Conservation (phyloP, 2,329 filamentous ascomycete genomes). For the Fusarium euwallaceae region DNA sequence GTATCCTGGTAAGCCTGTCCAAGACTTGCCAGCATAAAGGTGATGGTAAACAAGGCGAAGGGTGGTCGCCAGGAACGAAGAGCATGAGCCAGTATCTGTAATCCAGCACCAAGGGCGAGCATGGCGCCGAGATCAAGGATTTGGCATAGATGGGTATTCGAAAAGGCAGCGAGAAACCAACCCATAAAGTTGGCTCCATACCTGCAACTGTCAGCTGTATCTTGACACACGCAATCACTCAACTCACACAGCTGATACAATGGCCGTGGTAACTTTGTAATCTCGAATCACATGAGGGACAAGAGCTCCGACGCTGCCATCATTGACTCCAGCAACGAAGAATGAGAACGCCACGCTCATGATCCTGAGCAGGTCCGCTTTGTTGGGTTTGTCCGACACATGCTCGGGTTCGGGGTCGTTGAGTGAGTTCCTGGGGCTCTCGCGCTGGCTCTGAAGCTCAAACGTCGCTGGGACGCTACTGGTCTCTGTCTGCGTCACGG, state of each 20-base stretch:
- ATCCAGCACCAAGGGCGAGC: constrained; percentile 65
- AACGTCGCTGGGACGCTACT: not conserved
- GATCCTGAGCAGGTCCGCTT: constrained; percentile 58
- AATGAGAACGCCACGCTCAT: constrained; percentile 71
- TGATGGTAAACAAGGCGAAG: constrained; percentile 68
- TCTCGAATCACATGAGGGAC: constrained; percentile 72
- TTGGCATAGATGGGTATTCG: constrained; percentile 66
- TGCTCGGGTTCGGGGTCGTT: not conserved
- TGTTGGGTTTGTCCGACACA: constrained; percentile 1
- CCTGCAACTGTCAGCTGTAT: constrained; percentile 40
- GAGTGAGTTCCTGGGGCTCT: not conserved
- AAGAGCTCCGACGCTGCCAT: constrained; percentile 73
- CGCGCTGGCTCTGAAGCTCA: not conserved
- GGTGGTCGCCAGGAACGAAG: constrained; percentile 69
- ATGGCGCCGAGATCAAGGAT: constrained; percentile 69
- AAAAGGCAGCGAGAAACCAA: constrained; percentile 70
- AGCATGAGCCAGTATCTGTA: constrained; percentile 67
- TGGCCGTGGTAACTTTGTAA: constrained; percentile 66
- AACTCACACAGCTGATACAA: constrained; percentile 63
- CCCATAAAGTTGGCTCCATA: constrained; percentile 71
- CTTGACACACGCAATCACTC: rapidly evolving
- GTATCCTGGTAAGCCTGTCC: constrained; percentile 75
- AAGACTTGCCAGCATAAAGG: constrained; percentile 69
- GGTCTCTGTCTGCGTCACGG: constrained; percentile 17
- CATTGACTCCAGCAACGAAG: constrained; percentile 75